Conservation (phyloP, 208 protist genomes). For the Angomonas ambiguus region DNA sequence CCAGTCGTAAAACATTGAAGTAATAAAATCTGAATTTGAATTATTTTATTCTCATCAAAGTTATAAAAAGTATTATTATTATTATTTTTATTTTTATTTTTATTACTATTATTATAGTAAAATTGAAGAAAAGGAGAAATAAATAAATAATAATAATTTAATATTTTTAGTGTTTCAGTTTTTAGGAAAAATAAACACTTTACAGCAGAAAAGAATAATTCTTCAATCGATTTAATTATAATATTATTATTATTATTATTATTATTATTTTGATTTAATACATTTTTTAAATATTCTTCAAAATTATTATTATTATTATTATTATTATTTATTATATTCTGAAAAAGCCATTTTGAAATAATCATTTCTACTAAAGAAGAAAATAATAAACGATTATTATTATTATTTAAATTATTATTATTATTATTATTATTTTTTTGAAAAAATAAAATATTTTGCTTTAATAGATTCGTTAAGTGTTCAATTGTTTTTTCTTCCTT, state of each 20-base stretch:
- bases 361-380: background rate
- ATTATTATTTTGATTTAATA: background rate
- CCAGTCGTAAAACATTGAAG: background rate
- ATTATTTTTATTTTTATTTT: constrained; percentile 8
- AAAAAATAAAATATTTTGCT: background rate
- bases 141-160: background rate
- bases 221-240: constrained; percentile 2
- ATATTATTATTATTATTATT: constrained; percentile 10
- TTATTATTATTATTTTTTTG: background rate
- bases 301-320: background rate
- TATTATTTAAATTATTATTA: background rate
- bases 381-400: background rate
- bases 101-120: too few species aligned
- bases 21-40: background rate
- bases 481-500: background rate
- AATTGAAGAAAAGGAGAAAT: background rate
- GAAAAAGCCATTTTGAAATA: background rate
- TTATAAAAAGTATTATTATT: background rate
- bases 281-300: background rate
- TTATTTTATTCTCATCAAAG: background rate
- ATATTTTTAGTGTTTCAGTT: background rate
- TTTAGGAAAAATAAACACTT: background rate
- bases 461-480: too few species aligned
- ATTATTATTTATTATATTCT: too few species aligned
- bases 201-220: background rate